Percentiles rank a stretch among this genome's conserved stretches.
Conservation (phyloP, 768 basidiomycete species). For the Podaxis rugospora region DNA sequence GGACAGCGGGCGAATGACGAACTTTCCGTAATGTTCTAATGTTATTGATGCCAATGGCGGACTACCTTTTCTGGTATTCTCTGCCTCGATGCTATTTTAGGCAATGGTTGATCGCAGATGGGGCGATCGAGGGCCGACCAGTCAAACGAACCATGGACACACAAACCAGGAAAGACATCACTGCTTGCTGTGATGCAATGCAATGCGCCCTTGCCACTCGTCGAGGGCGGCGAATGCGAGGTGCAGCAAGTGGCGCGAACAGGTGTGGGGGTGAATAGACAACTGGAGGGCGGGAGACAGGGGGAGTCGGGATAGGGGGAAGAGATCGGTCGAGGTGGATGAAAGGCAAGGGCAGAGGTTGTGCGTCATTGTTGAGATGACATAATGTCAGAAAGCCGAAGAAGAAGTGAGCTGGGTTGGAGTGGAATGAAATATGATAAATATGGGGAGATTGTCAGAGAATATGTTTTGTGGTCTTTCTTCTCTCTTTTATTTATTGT, state of each 20-base stretch:
- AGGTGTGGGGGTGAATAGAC: not conserved
- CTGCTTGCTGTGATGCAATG: too few species aligned
- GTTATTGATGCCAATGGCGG: not conserved
- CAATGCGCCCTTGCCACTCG: too few species aligned
- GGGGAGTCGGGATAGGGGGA: not conserved
- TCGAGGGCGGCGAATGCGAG: too few species aligned
- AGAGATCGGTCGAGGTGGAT: not conserved
- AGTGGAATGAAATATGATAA: conserved; percentile 5
- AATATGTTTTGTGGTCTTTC: not conserved
- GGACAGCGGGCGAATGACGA: not conserved
- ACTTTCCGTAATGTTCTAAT: not conserved
- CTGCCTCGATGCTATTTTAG: not conserved
- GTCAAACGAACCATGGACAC: not conserved
- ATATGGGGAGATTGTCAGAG: not conserved
- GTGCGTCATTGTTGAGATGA: conserved; percentile 7
- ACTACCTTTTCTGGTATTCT: not conserved
- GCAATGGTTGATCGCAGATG: not conserved
- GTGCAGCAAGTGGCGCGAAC: not conserved
- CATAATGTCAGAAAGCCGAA: not conserved
- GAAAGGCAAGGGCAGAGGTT: not conserved
- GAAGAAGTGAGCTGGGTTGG: not conserved
- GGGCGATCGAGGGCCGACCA: not conserved
- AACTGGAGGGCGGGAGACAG: not conserved
- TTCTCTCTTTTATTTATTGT: conserved; percentile 2
- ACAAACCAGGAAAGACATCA: not conserved